Evolutionary conservation across 2,329 filamentous ascomycete species (phyloP), one percentile per base, ranked within the genome.

Genomic region (Didymella arachidicola): DNA sequence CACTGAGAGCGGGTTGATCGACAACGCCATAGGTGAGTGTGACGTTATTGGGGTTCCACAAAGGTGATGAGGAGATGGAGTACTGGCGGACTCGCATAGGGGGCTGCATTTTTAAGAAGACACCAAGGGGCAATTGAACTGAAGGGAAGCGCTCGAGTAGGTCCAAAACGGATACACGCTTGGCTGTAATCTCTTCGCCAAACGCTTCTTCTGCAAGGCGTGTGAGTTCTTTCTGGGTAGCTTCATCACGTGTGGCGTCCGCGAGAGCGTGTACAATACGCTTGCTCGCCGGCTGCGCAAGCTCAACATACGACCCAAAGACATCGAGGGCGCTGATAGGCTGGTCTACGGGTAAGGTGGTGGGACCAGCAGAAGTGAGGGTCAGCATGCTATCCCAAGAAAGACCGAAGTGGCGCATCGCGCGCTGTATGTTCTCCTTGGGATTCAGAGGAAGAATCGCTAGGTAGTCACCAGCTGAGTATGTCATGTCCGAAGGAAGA

Each of bases 21-120:
- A 91, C 81, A 1, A 93, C 83, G 3, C 83, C 83, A 77, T 89
- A 92, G 3, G 89, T 92, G 26, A 93, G 81, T 0, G 88, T 87
- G 49, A 84, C 83, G 57, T 81, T 80, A 11, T 77, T 79, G 0
- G 84, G 80, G 61, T 88, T 82, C 61, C 79, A 80, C 0, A 91
- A 80, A 0, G 90, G 89, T 0, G 89, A 91, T 0, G 89, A 92
- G 0, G 90, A 92, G 69, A 93, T 92, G 30, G 87, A 91, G 79
- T 93, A 93, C 73, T 91, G 88, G n/a, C 90, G 84, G 38, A 91
- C 83, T 27, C 90, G 87, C 87, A 95, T 91, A 0, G 90, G 88
- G 1, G 89, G 89, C 0, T 93, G 83, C 82, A 92, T 88, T 32
- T 83, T 81, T 7, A 95, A 81, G 78, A 90, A 94, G 18, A 85